These are phyloP conservation scores for Coriolopsis trogii DNA, from an alignment of 1,284 basidiomycete genomes.

Conservation along the genomic window DNA sequence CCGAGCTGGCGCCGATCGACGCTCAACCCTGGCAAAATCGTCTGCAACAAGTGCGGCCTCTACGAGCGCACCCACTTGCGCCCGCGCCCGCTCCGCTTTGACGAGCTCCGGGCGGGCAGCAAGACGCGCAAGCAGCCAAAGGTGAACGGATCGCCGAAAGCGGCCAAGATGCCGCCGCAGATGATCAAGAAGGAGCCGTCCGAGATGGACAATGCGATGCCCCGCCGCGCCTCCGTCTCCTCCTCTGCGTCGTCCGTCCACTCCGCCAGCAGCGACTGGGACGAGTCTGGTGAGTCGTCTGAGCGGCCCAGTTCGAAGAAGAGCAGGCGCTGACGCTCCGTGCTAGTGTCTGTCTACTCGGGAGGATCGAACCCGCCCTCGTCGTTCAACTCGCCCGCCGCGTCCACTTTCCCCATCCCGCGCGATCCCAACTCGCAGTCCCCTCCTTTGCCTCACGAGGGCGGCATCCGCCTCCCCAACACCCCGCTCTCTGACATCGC, in stretches of 20 bases:
- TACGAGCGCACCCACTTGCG: conserved; percentile 85
- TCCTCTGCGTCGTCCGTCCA: conserved; percentile 56
- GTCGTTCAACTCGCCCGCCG: conserved; percentile 64
- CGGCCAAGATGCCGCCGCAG: conserved; percentile 36
- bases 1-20: conserved; percentile 84
- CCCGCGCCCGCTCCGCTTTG: conserved; percentile 78
- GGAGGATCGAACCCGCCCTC: conserved; percentile 63
- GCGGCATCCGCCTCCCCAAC: conserved; percentile 70
- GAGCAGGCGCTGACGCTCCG: conserved; percentile 11
- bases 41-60: conserved; percentile 87
- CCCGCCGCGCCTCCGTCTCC: conserved; percentile 63
- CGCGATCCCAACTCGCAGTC: conserved; percentile 57
- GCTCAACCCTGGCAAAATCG: conserved; percentile 85
- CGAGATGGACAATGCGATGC: conserved; percentile 40
- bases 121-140: conserved; percentile 71
- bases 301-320: background rate
- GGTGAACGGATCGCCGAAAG: conserved; percentile 42
- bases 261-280: conserved; percentile 67
- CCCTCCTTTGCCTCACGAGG: conserved; percentile 53
- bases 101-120: conserved; percentile 80
- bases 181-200: conserved; percentile 67
- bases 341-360: conserved; percentile 66
- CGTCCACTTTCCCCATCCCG: conserved; percentile 58
- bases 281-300: conserved; percentile 67
- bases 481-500: conserved; percentile 68